A percentile compares a stretch with the other conserved stretches of the same genome.
Conservation (phyloP, 495 filamentous ascomycete species). For the Letharia columbiana region DNA sequence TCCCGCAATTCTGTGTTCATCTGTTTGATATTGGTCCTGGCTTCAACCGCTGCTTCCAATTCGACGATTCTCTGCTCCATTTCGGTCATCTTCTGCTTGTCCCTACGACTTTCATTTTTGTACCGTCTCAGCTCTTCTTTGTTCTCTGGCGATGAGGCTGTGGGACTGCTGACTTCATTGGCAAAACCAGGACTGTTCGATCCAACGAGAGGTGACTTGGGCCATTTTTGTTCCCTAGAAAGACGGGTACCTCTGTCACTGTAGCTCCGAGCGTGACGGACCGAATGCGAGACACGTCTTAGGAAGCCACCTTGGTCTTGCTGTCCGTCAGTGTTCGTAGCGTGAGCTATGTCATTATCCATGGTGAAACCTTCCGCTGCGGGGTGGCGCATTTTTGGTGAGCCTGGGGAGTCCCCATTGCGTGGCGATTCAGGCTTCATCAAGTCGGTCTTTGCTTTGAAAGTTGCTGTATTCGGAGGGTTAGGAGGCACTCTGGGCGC, state of each 20-base stretch:
- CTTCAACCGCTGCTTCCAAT: slow-evolving; percentile 62
- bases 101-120: slow-evolving; percentile 68
- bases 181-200: slow-evolving; percentile 38
- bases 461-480: slow-evolving; percentile 38
- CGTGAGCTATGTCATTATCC: slow-evolving; percentile 85
- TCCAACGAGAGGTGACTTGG: slow-evolving; percentile 64
- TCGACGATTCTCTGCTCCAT: slow-evolving; percentile 73
- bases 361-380: slow-evolving; percentile 74
- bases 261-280: slow-evolving; percentile 86
- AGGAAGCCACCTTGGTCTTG: slow-evolving; percentile 57
- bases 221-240: slow-evolving; percentile 50
- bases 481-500: slow-evolving; percentile 52
- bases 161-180: slow-evolving; percentile 67
- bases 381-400: slow-evolving; percentile 61
- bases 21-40: slow-evolving; percentile 70
- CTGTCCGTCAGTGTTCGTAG: slow-evolving; percentile 61
- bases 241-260: slow-evolving; percentile 56
- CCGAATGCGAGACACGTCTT: slow-evolving; percentile 81
- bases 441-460: slow-evolving; percentile 47
- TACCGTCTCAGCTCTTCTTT: slow-evolving; percentile 66
- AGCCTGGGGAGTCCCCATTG: slow-evolving; percentile 33
- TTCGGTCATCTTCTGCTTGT: slow-evolving; percentile 69
- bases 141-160: slow-evolving; percentile 50
- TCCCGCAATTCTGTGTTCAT: slow-evolving; percentile 81
- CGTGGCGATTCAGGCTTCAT: slow-evolving; percentile 33